Evolutionary conservation across 495 filamentous ascomycete species (phyloP).

Genomic region (Jackrogersella multiformis): DNA sequence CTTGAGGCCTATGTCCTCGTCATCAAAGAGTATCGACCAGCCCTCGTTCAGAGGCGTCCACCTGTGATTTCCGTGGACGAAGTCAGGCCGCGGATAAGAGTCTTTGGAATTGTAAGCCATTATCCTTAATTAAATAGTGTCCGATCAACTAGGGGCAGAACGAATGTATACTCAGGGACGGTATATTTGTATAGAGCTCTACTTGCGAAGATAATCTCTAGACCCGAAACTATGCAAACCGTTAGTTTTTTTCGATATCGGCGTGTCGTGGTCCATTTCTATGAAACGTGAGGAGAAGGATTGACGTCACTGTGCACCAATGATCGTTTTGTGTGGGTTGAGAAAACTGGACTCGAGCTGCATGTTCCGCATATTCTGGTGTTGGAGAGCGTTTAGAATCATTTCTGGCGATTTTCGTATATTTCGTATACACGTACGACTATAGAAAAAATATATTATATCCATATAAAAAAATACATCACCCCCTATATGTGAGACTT

Average conservation of each 20-base stretch:
- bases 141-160: slow-evolving; percentile 15
- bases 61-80: slow-evolving; percentile 57
- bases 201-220: slow-evolving; percentile 19
- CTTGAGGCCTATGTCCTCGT: slow-evolving; percentile 58
- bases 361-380: slow-evolving; percentile 19
- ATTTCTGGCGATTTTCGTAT: no score
- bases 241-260: slow-evolving; percentile 32
- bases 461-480: background rate
- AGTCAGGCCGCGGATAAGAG: slow-evolving; percentile 61
- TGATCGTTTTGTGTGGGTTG: slow-evolving; percentile 15
- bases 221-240: slow-evolving; percentile 15
- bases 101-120: slow-evolving; percentile 48
- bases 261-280: slow-evolving; percentile 39
- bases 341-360: slow-evolving; percentile 39
- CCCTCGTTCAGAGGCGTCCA: slow-evolving; percentile 65
- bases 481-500: background rate
- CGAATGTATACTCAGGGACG: slow-evolving; percentile 2
- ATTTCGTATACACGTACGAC: no score
- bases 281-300: slow-evolving; percentile 44
- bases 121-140: slow-evolving; percentile 2
- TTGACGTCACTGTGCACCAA: slow-evolving; percentile 42
- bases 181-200: slow-evolving; percentile 1
- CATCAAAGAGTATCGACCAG: slow-evolving; percentile 68
- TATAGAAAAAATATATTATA: no score
- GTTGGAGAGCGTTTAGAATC: background rate